Evolutionary conservation across 192 early-diverging fungal genomes (phyloP).

Genomic region (Backusella circina): DNA sequence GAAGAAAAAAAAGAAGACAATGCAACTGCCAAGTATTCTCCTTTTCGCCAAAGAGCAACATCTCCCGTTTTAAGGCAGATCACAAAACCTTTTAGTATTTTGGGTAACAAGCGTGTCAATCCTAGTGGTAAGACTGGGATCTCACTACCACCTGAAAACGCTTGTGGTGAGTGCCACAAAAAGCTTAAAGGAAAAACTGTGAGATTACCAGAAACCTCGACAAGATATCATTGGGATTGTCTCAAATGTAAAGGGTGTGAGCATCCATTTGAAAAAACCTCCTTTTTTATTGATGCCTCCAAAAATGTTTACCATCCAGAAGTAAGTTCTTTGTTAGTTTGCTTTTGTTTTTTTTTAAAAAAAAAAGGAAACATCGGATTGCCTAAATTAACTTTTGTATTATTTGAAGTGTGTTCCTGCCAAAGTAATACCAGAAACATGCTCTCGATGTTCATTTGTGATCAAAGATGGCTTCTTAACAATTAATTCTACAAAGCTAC

Average conservation of each 20-base stretch:
- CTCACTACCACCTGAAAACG: not conserved
- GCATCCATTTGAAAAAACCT: slow-evolving; percentile 11
- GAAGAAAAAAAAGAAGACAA: not conserved
- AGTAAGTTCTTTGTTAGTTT: slow-evolving; percentile 4
- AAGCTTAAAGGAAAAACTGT: slow-evolving; percentile 20
- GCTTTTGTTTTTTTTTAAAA: not conserved
- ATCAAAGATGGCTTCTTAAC: slow-evolving; percentile 7
- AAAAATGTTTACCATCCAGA: slow-evolving; percentile 20
- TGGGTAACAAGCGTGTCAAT: not conserved
- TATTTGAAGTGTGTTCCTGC: slow-evolving; percentile 4
- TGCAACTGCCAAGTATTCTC: not conserved
- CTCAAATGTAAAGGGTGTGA: slow-evolving; percentile 16
- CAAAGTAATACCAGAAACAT: not conserved
- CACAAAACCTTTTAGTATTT: not conserved
- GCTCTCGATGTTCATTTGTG: not conserved
- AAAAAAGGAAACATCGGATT: not conserved
- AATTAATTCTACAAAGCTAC: not conserved
- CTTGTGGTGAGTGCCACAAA: slow-evolving; percentile 8
- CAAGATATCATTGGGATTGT: slow-evolving; percentile 25
- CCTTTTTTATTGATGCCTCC: slow-evolving; percentile 17
- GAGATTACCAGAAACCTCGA: slow-evolving; percentile 8
- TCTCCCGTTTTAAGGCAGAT: slow-evolving; percentile 1
- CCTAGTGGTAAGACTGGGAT: not conserved
- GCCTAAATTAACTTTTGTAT: not conserved
- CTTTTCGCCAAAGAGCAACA: not conserved